These are phyloP conservation scores for Murraya koenigii DNA, from an alignment of 345 rosid species.

Conservation along the genomic window DNA sequence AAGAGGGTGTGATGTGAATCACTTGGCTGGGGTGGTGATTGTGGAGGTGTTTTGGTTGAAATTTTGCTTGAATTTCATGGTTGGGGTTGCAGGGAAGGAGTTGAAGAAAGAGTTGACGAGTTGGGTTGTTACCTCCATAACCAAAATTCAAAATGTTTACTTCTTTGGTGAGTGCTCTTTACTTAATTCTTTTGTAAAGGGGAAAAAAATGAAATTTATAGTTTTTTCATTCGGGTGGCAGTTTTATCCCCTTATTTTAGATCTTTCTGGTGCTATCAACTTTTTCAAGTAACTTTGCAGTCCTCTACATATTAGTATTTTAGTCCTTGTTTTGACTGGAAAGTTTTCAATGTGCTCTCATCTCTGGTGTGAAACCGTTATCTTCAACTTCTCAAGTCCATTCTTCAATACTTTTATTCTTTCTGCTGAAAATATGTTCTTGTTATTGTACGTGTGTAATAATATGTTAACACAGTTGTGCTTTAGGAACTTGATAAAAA, in stretches of 20 bases:
- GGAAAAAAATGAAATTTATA: background rate
- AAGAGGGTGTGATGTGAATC: slow-evolving; percentile 32
- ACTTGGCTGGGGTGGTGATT: slow-evolving; percentile 48
- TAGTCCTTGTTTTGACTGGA: background rate
- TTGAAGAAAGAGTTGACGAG: slow-evolving; percentile 44
- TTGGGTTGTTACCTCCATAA: slow-evolving; percentile 48
- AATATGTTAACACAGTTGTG: background rate
- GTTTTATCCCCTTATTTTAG: background rate
- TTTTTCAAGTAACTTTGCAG: background rate
- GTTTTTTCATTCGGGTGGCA: background rate
- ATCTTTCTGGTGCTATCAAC: background rate
- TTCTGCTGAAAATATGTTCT: background rate
- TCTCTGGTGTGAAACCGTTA: background rate
- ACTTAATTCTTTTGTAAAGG: background rate
- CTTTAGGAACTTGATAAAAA: background rate
- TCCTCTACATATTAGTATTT: background rate
- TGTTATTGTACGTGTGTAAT: background rate
- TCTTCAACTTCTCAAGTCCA: background rate
- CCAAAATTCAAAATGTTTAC: slow-evolving; percentile 38
- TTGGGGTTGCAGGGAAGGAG: slow-evolving; percentile 18
- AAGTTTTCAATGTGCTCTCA: background rate
- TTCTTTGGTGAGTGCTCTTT: slow-evolving; percentile 46
- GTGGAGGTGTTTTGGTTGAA: slow-evolving; percentile 52
- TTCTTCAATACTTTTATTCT: background rate
- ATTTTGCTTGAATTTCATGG: slow-evolving; percentile 36